Evolutionary conservation across 2,329 filamentous ascomycete genomes (phyloP).

Genomic region (Claviceps digitariae): DNA sequence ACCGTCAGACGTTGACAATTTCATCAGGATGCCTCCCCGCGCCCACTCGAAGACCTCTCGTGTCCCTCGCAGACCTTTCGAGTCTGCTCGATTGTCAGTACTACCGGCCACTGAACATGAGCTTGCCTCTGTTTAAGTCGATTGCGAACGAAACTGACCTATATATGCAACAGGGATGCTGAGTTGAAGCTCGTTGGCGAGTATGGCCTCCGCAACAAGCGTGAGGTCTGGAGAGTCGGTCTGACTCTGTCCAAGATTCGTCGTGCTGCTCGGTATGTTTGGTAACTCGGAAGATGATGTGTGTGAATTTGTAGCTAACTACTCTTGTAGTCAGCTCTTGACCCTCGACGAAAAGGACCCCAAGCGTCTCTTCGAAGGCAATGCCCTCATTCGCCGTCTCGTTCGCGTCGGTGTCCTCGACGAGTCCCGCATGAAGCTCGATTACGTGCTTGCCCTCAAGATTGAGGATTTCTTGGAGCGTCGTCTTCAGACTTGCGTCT

Average conservation of each 20-base stretch:
- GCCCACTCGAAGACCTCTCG: constrained; percentile 99
- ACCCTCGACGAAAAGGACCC: constrained; percentile 99
- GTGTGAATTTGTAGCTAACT: constrained; percentile 12
- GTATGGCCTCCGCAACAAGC: constrained; percentile 99
- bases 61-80: constrained; percentile 95
- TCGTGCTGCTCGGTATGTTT: constrained; percentile 91
- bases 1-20: constrained; percentile 12
- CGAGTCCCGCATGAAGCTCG: constrained; percentile 99
- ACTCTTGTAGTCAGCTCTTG: constrained; percentile 72
- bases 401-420: constrained; percentile 99
- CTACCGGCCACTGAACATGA: constrained; percentile 92
- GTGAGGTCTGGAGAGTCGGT: constrained; percentile 99
- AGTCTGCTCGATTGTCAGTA: constrained; percentile 99
- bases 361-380: constrained; percentile 99
- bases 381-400: constrained; percentile 99
- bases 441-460: constrained; percentile 99
- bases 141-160: constrained; percentile 60
- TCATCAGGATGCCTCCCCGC: constrained; percentile 28
- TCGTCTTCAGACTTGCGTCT: constrained; percentile 98
- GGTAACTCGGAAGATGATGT: not conserved
- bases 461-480: constrained; percentile 99
- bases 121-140: constrained; percentile 97
- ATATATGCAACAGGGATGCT: constrained; percentile 64
- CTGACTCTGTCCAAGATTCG: constrained; percentile 99
- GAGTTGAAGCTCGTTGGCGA: constrained; percentile 99